Conservation (phyloP, 768 basidiomycete genomes). For the Clavulina sp. region DNA sequence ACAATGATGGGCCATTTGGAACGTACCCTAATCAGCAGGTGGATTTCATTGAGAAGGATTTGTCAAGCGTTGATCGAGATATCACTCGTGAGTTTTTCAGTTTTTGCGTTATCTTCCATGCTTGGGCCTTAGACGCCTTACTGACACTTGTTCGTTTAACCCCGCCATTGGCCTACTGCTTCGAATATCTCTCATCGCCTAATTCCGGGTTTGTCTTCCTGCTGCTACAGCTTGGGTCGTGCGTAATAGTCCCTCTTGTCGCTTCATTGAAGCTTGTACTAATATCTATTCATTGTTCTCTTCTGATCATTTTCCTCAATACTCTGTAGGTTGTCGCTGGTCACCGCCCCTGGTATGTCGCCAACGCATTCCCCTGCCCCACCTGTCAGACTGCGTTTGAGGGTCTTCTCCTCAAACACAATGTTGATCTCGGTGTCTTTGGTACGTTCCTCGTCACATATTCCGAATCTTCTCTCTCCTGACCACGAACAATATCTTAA, state of each 20-base stretch:
- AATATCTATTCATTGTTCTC: no score
- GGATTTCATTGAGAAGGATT: not conserved
- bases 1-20: not conserved
- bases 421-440: slow-evolving; percentile 10
- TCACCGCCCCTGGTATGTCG: not conserved
- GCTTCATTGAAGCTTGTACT: not conserved
- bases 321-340: no score
- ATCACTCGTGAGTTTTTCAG: not conserved
- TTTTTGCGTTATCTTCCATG: not conserved
- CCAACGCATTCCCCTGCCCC: not conserved
- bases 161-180: no score
- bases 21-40: not conserved
- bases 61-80: not conserved
- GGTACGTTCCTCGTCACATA: not conserved
- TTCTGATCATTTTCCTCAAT: no score
- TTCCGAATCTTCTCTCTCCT: no score
- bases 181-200: no score
- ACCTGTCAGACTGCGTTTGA: slow-evolving; percentile 13
- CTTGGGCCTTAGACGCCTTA: not conserved
- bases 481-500: not conserved
- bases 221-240: no score
- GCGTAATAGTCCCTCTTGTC: not conserved
- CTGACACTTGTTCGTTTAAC: no score
- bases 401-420: slow-evolving; percentile 13
- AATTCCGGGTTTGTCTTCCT: no score